phyloP scores from a whole-genome alignment of 805 yeast species.

The Starmerella sp. region DNA sequence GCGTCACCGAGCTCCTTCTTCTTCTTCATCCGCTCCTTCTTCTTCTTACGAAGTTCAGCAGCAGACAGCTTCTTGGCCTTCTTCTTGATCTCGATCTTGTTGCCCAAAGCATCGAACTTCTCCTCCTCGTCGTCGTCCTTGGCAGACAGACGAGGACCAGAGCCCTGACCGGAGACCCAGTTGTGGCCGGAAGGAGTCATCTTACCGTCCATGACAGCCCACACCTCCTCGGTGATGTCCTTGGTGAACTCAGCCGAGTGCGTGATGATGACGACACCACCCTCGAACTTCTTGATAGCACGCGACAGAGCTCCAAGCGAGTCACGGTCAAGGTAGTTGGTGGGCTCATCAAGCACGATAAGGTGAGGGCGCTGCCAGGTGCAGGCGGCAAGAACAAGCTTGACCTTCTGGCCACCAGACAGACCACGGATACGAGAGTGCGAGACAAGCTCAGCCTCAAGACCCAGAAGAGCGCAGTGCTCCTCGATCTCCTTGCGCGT shows the following conservation, averaged over 20 bases:
- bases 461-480: constrained; percentile 97
- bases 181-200: constrained; percentile 99
- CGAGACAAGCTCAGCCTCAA: constrained; percentile 97
- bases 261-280: constrained; percentile 99
- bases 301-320: constrained; percentile 98
- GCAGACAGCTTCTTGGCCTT: constrained; percentile 97
- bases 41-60: constrained; percentile 99
- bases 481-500: constrained; percentile 99
- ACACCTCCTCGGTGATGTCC: constrained; percentile 98
- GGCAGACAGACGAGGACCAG: constrained; percentile 99
- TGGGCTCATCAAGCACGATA: constrained; percentile 99
- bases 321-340: constrained; percentile 98
- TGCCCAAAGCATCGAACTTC: constrained; percentile 99
- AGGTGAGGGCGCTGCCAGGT: constrained; percentile 99
- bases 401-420: constrained; percentile 99
- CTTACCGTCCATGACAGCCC: constrained; percentile 97
- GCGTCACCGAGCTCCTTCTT: constrained; percentile 99
- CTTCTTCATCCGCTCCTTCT: constrained; percentile 99
- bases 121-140: constrained; percentile 92
- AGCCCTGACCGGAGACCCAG: constrained; percentile 99
- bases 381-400: constrained; percentile 98
- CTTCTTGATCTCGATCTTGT: constrained; percentile 93
- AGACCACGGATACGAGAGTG: constrained; percentile 99
- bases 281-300: constrained; percentile 97
- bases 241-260: constrained; percentile 99